A percentile compares a stretch with the other conserved stretches of the same genome.
Conservation (phyloP, 75 land plant species). For the Pinus taeda region DNA sequence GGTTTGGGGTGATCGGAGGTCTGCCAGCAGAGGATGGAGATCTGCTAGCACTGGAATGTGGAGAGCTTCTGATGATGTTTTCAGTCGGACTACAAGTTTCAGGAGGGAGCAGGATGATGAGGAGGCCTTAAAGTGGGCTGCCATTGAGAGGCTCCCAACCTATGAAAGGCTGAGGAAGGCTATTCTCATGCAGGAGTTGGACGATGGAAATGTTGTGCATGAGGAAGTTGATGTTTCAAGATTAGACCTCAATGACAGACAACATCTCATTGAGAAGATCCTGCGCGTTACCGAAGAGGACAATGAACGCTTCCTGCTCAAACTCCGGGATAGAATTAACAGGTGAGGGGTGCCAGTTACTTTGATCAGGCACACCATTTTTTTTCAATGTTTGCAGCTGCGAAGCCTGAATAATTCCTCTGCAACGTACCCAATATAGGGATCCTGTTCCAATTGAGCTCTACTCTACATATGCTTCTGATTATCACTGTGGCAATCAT, state of each 20-base stretch:
- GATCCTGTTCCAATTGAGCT: no score
- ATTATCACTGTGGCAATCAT: no score
- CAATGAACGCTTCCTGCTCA: conserved; percentile 63
- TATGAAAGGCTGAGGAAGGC: conserved; percentile 24
- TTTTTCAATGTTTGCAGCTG: no score
- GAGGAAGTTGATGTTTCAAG: conserved; percentile 50
- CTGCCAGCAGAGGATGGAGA: conserved; percentile 10
- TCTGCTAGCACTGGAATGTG: conserved; percentile 9
- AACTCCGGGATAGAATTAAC: conserved; percentile 64
- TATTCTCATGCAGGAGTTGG: background rate
- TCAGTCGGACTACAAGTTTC: background rate
- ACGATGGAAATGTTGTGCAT: conserved; percentile 21
- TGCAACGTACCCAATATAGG: no score
- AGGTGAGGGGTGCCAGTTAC: conserved; percentile 25
- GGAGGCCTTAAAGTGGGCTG: conserved; percentile 28
- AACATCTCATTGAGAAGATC: conserved; percentile 49
- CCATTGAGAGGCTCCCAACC: conserved; percentile 24
- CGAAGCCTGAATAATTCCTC: no score
- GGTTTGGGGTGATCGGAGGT: conserved; percentile 4
- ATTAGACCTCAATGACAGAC: conserved; percentile 42
- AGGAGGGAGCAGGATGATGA: conserved; percentile 24
- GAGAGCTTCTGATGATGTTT: background rate
- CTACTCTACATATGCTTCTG: no score
- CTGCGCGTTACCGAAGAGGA: conserved; percentile 69
- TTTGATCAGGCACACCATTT: no score